These are phyloP conservation scores for Aspergillus sp. DNA, from an alignment of 2,329 filamentous ascomycete species.

Conservation along the genomic window DNA sequence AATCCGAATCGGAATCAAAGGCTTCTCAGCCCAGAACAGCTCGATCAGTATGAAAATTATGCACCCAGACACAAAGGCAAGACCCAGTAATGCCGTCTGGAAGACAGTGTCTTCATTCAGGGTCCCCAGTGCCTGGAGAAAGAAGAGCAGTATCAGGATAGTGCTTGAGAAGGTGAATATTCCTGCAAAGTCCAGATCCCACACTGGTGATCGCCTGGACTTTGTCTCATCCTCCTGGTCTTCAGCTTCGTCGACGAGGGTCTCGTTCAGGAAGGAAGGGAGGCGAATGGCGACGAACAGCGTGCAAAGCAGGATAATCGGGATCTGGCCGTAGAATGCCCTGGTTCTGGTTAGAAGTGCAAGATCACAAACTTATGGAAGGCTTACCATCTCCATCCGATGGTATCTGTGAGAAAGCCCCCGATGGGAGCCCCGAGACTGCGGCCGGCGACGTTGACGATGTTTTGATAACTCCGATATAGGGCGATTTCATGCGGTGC, in stretches of 20 bases:
- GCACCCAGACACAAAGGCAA: not conserved
- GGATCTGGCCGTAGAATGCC: slow-evolving; percentile 60
- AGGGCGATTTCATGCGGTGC: slow-evolving; percentile 45
- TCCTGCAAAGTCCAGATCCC: slow-evolving; percentile 14
- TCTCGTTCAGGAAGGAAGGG: slow-evolving; percentile 4
- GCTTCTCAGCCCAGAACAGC: slow-evolving; percentile 16
- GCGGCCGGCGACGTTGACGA: slow-evolving; percentile 44
- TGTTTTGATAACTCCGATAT: slow-evolving; percentile 48
- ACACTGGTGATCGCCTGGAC: not conserved
- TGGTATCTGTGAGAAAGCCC: slow-evolving; percentile 65
- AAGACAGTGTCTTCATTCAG: not conserved
- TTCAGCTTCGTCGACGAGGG: not conserved
- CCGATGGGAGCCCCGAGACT: slow-evolving; percentile 66
- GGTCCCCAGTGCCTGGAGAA: slow-evolving; percentile 3
- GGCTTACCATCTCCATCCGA: slow-evolving; percentile 68
- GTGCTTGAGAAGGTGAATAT: slow-evolving; percentile 9
- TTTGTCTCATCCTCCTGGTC: too few relatives aligned
- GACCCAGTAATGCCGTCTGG: not conserved
- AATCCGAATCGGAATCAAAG: slow-evolving; percentile 20
- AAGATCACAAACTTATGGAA: not conserved
- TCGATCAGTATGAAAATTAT: slow-evolving; percentile 16
- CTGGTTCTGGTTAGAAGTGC: slow-evolving; percentile 21
- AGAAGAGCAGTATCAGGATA: slow-evolving; percentile 8
- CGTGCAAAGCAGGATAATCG: slow-evolving; percentile 55
- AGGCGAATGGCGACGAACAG: slow-evolving; percentile 29